A percentile compares a stretch with the other conserved stretches of the same genome.
phyloP scores from a whole-genome alignment of 192 early-diverging fungal genomes.

The Allomyces macrogynus region DNA sequence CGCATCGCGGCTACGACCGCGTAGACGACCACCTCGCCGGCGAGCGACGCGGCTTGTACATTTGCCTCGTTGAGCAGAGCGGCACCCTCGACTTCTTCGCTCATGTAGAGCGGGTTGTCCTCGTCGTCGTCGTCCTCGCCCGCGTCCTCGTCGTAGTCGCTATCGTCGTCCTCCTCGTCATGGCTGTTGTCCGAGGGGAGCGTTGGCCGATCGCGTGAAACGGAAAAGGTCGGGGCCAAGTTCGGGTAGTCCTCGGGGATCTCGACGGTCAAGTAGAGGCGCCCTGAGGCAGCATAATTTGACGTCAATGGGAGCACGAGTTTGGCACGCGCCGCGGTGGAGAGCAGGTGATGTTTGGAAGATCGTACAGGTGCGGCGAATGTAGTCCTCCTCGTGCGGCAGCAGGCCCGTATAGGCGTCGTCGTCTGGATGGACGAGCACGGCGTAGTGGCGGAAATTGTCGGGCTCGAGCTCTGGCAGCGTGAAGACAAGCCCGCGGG shows the following conservation, averaged over 20 bases:
- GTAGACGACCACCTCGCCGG: slow-evolving; percentile 6
- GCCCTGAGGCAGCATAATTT: no score
- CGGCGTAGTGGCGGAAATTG: neutral
- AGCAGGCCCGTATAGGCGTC: neutral
- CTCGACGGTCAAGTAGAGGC: neutral
- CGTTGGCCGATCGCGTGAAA: neutral
- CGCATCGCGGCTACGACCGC: slow-evolving; percentile 31
- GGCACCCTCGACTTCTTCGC: slow-evolving; percentile 7
- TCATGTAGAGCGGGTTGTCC: slow-evolving; percentile 12
- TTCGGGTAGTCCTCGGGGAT: neutral
- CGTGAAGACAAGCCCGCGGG: neutral
- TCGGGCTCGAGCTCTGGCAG: neutral
- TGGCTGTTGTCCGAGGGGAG: slow-evolving; percentile 16
- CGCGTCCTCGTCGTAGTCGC: slow-evolving; percentile 18
- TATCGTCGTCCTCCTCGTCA: slow-evolving; percentile 22
- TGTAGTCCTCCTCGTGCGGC: neutral
- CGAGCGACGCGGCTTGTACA: slow-evolving; percentile 15
- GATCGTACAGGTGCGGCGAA: neutral
- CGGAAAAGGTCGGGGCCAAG: neutral
- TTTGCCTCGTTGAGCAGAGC: slow-evolving; percentile 20
- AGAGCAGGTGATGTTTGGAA: no score
- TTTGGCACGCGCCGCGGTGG: no score
- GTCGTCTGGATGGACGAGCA: neutral
- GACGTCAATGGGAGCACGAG: no score
- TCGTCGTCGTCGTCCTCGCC: slow-evolving; percentile 15